Conservation (phyloP, 495 filamentous ascomycete genomes). For the Neurospora cerealis region DNA sequence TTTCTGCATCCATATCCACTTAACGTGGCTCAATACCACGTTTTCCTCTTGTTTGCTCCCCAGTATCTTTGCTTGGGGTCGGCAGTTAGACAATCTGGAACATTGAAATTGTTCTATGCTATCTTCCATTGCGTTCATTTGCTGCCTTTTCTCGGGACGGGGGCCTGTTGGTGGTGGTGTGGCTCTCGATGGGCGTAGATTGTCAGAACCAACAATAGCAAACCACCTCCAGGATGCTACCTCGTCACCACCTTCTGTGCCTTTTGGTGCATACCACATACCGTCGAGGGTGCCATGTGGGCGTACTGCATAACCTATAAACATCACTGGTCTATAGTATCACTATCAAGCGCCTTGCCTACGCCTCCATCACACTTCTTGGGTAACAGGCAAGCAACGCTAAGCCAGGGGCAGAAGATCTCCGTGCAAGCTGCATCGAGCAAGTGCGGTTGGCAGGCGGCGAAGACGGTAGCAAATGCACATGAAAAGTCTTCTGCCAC, state of each 20-base stretch:
- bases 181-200: not conserved
- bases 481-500: not conserved
- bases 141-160: not conserved
- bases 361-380: not conserved
- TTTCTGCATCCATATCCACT: not conserved
- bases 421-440: not conserved
- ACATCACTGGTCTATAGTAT: not conserved
- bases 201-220: not conserved
- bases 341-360: not conserved
- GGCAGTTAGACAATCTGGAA: not conserved
- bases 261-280: not conserved
- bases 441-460: not conserved
- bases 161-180: not conserved
- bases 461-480: not conserved
- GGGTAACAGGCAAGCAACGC: not conserved
- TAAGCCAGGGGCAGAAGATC: not conserved
- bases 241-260: not conserved
- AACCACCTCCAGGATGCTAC: not conserved
- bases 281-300: not conserved
- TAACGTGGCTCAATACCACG: not conserved
- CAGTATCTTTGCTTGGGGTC: not conserved
- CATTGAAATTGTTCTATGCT: not conserved
- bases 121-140: not conserved
- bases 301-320: not conserved
- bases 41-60: not conserved